Percentiles rank a stretch among this genome's conserved stretches.
Evolutionary conservation across 228 moss, liverwort and hornwort species (phyloP).

Genomic region (Sphagnum fallax): DNA sequence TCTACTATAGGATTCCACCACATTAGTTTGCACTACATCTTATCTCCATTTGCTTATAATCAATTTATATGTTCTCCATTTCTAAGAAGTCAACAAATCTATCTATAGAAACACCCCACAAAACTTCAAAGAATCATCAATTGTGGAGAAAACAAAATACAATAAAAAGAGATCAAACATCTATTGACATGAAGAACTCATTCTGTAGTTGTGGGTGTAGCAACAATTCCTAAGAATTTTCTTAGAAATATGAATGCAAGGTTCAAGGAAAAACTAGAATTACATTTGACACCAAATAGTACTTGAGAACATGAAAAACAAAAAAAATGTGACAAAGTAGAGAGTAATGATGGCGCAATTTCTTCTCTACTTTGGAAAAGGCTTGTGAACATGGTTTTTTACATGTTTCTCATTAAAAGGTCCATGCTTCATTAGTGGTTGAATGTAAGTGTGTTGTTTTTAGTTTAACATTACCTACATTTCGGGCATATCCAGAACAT

Average conservation of each 20-base stretch:
- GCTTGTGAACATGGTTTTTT: conserved; percentile 39
- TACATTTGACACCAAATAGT: background rate
- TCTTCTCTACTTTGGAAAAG: conserved; percentile 18
- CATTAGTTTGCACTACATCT: conserved; percentile 74
- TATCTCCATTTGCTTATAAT: conserved; percentile 79
- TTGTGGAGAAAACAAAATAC: too few species aligned
- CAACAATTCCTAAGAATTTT: too few species aligned
- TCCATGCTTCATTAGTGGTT: conserved; percentile 80
- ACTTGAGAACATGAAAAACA: background rate
- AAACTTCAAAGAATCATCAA: too few species aligned
- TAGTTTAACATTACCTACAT: conserved; percentile 21
- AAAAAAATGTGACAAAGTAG: background rate
- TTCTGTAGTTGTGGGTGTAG: too few species aligned
- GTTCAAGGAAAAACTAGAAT: background rate
- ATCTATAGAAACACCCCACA: conserved; percentile 12
- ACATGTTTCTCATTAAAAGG: conserved; percentile 49
- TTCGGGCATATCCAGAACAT: too few species aligned
- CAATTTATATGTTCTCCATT: conserved; percentile 73
- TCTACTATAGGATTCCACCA: conserved; percentile 61
- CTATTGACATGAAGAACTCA: too few species aligned
- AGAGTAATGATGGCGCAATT: background rate
- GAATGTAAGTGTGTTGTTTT: conserved; percentile 78
- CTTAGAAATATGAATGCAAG: too few species aligned
- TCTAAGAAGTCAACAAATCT: conserved; percentile 54
- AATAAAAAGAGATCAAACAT: too few species aligned